A percentile compares a stretch with the other conserved stretches of the same genome.
phyloP scores from a whole-genome alignment of 169 alveolate species.

The Eimeria necatrix region DNA sequence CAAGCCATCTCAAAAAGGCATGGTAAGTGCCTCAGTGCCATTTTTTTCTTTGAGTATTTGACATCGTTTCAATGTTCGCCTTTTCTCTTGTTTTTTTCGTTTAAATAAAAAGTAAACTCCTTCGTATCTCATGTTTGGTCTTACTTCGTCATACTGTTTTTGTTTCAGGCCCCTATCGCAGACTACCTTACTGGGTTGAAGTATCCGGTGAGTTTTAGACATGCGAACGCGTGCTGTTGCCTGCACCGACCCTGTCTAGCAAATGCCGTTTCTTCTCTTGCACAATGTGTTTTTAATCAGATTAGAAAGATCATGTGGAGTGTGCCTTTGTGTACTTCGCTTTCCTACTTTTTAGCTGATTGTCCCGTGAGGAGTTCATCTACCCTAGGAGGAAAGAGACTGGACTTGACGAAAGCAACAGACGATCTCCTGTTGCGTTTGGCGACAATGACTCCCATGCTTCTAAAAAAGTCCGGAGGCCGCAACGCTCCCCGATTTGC shows the following conservation, averaged over 20 bases:
- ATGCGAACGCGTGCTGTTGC: neutral
- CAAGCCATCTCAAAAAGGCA: neutral
- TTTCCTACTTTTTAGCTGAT: neutral
- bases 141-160: neutral
- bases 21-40: neutral
- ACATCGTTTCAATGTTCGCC: neutral
- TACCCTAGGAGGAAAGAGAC: neutral
- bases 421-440: neutral
- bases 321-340: neutral
- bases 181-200: neutral
- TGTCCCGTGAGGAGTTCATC: neutral
- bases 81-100: neutral
- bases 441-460: constrained; percentile 9
- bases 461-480: neutral
- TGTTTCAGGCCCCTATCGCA: neutral
- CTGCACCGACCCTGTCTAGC: neutral
- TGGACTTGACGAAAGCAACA: neutral
- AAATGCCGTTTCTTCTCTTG: neutral
- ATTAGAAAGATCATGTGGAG: neutral
- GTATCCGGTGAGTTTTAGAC: neutral
- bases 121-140: neutral
- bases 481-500: neutral
- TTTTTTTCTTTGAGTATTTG: no score
- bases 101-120: no score
- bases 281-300: neutral